These are phyloP conservation scores for Fraxinus angustifolia DNA, from an alignment of 305 asterid genomes.

Conservation along the genomic window DNA sequence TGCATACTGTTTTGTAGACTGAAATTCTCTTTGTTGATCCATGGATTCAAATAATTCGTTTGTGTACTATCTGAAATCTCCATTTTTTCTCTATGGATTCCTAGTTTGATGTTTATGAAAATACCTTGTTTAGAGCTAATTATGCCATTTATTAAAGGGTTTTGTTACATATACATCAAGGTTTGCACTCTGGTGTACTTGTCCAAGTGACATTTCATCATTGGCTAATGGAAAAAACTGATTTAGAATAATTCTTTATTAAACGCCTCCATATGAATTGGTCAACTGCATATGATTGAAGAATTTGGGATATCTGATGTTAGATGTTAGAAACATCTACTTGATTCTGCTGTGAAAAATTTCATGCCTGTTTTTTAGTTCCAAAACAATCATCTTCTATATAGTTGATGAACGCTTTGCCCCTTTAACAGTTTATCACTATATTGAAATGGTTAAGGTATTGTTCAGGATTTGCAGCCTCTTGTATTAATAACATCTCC, in stretches of 20 bases:
- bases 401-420: not conserved
- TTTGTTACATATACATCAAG: not conserved
- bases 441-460: not conserved
- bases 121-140: not conserved
- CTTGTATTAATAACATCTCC: not conserved
- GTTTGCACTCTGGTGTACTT: not conserved
- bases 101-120: constrained; percentile 4
- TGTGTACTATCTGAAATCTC: constrained; percentile 12
- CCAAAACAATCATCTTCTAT: not conserved
- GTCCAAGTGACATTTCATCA: not conserved
- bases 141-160: not conserved
- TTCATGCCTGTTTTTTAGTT: not conserved
- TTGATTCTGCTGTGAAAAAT: not conserved
- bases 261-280: not conserved
- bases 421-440: not conserved
- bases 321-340: not conserved
- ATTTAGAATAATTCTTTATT: not conserved
- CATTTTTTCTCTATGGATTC: constrained; percentile 17
- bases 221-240: not conserved
- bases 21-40: constrained; percentile 18
- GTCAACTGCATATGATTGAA: not conserved
- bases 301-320: not conserved
- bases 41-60: constrained; percentile 14
- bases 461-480: not conserved
- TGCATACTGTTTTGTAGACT: constrained; percentile 24